Evolutionary conservation across 1,139 yeast species (phyloP), one percentile per base, ranked within the genome.

Genomic region (Schizosaccharomyces versatilis): DNA sequence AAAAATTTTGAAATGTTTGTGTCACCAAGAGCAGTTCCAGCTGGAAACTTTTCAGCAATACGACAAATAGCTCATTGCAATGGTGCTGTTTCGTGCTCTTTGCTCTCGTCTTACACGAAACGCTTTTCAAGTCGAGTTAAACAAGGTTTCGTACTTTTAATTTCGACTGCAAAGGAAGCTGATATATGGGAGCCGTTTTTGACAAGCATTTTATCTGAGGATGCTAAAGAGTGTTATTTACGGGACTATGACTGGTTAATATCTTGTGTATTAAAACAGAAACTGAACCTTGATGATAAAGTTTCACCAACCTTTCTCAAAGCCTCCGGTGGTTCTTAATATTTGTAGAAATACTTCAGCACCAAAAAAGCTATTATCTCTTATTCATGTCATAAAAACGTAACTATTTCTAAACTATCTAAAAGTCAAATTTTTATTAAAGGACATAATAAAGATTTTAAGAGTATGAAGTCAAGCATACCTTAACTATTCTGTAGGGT

Each of bases 11-110:
- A 44, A 7, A 36, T 54, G 3, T 41, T 38, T 9, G 61, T 73
- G 40, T 65, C 66, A 2, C 69, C 86, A 1, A 78, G 77, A 54
- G 70, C 82, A 40, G 76, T 78, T n/a, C 94, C 93, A 36, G 86
- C 93, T 0, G 67, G 71, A 2, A 75, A 74, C 0, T 74, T 79
- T 1, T 74, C 84, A 36, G 49, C 49, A 7, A 36, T 44, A 9
- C 47, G 54, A 6, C 71, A 77, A 47, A 80, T 86, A 24, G 69
- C 85, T 17, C 68, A 68, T 49, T 75, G 80, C 1, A 94, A 85
- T 65, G 94, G 94, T 32, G 68, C 72, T n/a, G 67, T 68, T 53
- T 24, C 32, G 32, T 68, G 70, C 2, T 68, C 68, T 17, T 65
- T 71, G 41, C 49, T 55, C 42, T 32, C 32, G 10, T 42, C 41